Base-by-base conservation (phyloP, 1,284 basidiomycete species). In the Tetrapyrgos nigripes region DNA sequence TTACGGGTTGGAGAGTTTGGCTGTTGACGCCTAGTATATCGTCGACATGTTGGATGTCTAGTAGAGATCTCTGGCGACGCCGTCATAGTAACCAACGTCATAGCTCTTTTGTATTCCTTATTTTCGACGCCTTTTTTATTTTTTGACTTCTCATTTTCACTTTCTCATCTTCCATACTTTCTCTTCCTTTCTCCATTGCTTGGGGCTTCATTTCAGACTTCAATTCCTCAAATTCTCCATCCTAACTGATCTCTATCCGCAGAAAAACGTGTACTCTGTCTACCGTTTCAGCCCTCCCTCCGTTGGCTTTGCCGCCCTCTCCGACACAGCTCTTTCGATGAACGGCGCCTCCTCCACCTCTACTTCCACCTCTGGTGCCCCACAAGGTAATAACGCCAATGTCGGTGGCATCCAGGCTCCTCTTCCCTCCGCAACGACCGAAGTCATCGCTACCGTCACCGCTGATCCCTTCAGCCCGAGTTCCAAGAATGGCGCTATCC, bases 201-300 rank as follows among this genome's bases (percentile, higher is more conserved):
- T 28, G 11, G 8, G 28, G 49, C 24, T 19, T 10, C 19, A 17
- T 23, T 23, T 28, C 35, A 13, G 14, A 8, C 14, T 40, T n/a
- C 37, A n/a, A n/a, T 40, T 17, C 17, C 37, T 40, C 8, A 8
- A 8, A 33, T 14, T 8, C 8, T 14, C 14, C 31, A 14, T 33
- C 8, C 27, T 61, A 24, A 28, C 45, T 8, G 45, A 29, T 33
- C 13, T 2, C 4, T 44, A 8, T 8, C 14, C 31, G 19, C 62
- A 82, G 83, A 98, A 97, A 85, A 96, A 96, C 69, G 91, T 94
- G 1, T 97, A 95, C 76, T 89, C 92, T 0, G 91, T 94, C 8
- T 96, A 89, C 79, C 84, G 92, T 40, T 89, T 86, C 65, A 73
- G 78, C 26, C 92, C 94, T 0, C 74, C 90, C 0, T 86, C 92